These are phyloP conservation scores for Boletus vermiculosoides DNA, from an alignment of 768 basidiomycete species.

Conservation along the genomic window DNA sequence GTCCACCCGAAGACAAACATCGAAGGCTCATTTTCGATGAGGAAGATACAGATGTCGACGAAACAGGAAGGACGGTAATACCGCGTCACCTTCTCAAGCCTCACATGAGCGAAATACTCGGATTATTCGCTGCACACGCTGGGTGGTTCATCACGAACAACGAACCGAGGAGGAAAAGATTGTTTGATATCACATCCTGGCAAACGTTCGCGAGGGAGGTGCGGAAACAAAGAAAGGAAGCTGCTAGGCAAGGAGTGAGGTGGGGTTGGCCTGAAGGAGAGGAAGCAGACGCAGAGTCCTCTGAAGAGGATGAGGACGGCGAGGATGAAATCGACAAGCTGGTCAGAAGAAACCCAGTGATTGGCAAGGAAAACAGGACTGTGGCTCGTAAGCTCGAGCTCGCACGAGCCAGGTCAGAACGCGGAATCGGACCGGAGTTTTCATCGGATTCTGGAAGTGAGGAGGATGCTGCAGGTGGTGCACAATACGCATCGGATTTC, in stretches of 20 bases:
- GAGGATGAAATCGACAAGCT: constrained; percentile 3
- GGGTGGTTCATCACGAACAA: constrained; percentile 60
- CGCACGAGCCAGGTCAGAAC: constrained; percentile 7
- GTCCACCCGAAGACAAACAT: constrained; percentile 25
- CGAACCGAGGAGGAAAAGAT: constrained; percentile 23
- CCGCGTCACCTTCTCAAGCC: constrained; percentile 48
- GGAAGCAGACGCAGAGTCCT: constrained; percentile 2
- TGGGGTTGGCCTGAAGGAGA: constrained; percentile 26
- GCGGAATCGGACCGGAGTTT: neutral
- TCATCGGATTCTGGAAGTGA: constrained; percentile 27
- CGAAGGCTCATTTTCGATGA: constrained; percentile 39
- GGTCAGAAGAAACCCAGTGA: constrained; percentile 28
- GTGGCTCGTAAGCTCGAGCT: constrained; percentile 24
- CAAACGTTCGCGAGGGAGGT: constrained; percentile 40
- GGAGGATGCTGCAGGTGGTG: constrained; percentile 4
- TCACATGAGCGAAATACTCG: constrained; percentile 49
- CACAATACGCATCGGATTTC: constrained; percentile 57
- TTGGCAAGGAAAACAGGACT: constrained; percentile 20
- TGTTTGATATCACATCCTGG: constrained; percentile 50
- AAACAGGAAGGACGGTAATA: constrained; percentile 27
- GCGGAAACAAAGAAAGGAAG: constrained; percentile 32
- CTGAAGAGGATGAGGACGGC: constrained; percentile 7
- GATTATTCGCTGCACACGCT: constrained; percentile 52
- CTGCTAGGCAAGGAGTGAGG: constrained; percentile 22
- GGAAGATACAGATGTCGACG: constrained; percentile 31